These are phyloP conservation scores for Chamaenerion angustifolium DNA, from an alignment of 345 rosid genomes.

Conservation along the genomic window DNA sequence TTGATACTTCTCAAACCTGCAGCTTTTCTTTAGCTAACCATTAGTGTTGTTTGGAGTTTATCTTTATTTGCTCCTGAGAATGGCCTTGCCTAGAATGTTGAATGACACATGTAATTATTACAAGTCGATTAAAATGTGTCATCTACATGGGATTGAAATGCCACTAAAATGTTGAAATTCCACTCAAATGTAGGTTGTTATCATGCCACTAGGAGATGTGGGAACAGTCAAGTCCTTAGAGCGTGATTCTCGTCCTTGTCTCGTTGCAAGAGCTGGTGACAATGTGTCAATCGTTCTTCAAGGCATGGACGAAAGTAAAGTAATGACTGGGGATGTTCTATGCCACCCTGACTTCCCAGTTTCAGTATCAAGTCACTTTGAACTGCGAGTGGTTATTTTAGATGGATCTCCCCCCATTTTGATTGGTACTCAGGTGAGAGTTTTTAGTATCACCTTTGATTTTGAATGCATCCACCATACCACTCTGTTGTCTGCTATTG, in stretches of 20 bases:
- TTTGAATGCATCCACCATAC: neutral
- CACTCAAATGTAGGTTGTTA: conserved; percentile 40
- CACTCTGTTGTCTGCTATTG: neutral
- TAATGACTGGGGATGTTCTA: conserved; percentile 74
- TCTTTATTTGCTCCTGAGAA: too few relatives aligned
- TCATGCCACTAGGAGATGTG: conserved; percentile 67
- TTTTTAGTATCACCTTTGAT: neutral
- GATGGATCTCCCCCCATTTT: conserved; percentile 68
- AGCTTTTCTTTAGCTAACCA: too few relatives aligned
- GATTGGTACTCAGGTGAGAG: conserved; percentile 65
- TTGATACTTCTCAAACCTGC: too few relatives aligned
- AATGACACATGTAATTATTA: too few relatives aligned
- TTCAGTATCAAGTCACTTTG: conserved; percentile 53
- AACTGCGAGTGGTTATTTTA: conserved; percentile 57
- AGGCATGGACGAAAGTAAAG: conserved; percentile 55
- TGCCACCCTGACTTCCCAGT: conserved; percentile 90
- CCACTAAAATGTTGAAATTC: neutral
- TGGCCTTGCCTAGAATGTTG: too few relatives aligned
- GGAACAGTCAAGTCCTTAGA: conserved; percentile 74
- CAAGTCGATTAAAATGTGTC: too few relatives aligned
- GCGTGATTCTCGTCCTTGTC: conserved; percentile 54
- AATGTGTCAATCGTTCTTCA: conserved; percentile 50
- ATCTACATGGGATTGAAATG: too few relatives aligned
- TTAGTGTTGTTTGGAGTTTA: too few relatives aligned
- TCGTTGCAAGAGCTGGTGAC: conserved; percentile 86